Percentiles rank a stretch among this genome's conserved stretches.
Conservation (phyloP, 805 yeast genomes). For the Saccharomycopsis microspora region DNA sequence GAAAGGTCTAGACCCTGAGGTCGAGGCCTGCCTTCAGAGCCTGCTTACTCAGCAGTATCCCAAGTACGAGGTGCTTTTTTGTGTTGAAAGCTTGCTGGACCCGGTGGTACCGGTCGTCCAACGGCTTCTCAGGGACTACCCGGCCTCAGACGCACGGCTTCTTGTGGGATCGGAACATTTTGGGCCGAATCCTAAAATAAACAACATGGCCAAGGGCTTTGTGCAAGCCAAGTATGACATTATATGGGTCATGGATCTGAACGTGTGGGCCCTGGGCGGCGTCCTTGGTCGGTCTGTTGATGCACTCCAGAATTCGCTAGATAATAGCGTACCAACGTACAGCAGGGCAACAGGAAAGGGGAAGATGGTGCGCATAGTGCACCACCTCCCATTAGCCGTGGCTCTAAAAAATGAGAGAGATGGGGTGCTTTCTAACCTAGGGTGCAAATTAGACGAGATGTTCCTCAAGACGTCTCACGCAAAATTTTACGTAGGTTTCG, state of each 20-base stretch:
- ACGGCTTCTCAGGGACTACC: constrained; percentile 38
- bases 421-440: constrained; percentile 26
- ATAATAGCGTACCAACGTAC: constrained; percentile 27
- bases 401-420: constrained; percentile 20
- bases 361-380: constrained; percentile 54
- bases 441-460: constrained; percentile 75
- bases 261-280: constrained; percentile 65
- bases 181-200: constrained; percentile 87
- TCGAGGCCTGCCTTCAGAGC: constrained; percentile 54
- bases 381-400: constrained; percentile 68
- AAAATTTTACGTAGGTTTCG: constrained; percentile 72
- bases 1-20: constrained; percentile 74
- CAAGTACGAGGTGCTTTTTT: constrained; percentile 59
- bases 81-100: constrained; percentile 56
- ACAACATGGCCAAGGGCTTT: constrained; percentile 78
- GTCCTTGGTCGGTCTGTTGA: constrained; percentile 54
- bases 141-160: constrained; percentile 46
- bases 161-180: constrained; percentile 43
- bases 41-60: constrained; percentile 66
- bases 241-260: constrained; percentile 79
- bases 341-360: constrained; percentile 15
- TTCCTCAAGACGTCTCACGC: constrained; percentile 76
- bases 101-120: constrained; percentile 51
- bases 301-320: constrained; percentile 35
- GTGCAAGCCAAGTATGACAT: constrained; percentile 55